Conservation (phyloP, 1,284 basidiomycete species). For the Entoloma clypeatum region DNA sequence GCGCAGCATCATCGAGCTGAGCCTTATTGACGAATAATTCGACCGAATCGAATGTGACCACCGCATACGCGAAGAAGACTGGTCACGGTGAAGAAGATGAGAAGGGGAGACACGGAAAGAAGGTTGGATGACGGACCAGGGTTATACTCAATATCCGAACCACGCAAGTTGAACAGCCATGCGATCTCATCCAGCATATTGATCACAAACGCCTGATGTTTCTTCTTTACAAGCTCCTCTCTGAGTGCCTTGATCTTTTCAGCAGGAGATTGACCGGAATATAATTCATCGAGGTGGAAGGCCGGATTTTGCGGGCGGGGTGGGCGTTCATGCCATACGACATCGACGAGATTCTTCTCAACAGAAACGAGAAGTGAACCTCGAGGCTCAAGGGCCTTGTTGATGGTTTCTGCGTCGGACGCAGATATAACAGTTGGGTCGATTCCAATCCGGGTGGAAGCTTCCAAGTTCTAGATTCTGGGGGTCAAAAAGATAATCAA, state of each 20-base stretch:
- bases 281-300: constrained; percentile 69
- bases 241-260: constrained; percentile 71
- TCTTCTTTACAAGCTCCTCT: constrained; percentile 61
- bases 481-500: constrained; percentile 7
- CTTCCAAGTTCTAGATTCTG: constrained; percentile 72
- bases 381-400: constrained; percentile 46
- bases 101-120: too few species aligned
- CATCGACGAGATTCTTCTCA: constrained; percentile 75
- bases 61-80: constrained; percentile 93
- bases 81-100: too few species aligned
- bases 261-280: constrained; percentile 50
- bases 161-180: constrained; percentile 94
- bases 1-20: constrained; percentile 59
- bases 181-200: constrained; percentile 87
- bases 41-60: constrained; percentile 67
- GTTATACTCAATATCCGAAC: constrained; percentile 91
- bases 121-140: constrained; percentile 50
- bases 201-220: constrained; percentile 68
- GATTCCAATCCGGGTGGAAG: constrained; percentile 70
- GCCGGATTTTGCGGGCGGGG: constrained; percentile 67
- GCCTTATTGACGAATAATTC: constrained; percentile 72
- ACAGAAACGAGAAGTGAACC: constrained; percentile 64
- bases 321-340: constrained; percentile 79
- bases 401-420: constrained; percentile 55
- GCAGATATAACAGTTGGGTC: constrained; percentile 77